phyloP scores from a whole-genome alignment of 345 rosid species.

The Hibiscus tridactylites region DNA sequence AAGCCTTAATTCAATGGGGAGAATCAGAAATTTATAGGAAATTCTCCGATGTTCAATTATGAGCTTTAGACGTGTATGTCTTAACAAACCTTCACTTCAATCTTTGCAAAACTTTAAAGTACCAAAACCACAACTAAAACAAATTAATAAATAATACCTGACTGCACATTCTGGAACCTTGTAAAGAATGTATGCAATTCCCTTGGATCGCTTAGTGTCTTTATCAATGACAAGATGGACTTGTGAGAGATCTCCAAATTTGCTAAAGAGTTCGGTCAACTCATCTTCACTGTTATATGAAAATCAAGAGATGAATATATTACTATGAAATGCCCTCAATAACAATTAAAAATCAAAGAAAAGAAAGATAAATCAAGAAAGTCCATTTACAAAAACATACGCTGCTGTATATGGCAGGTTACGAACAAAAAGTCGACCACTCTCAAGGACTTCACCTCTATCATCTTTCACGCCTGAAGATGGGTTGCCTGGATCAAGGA shows the following conservation, averaged over 20 bases:
- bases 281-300: slow-evolving; percentile 69
- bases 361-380: not conserved
- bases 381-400: slow-evolving; percentile 25
- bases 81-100: not conserved
- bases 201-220: slow-evolving; percentile 85
- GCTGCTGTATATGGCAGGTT: slow-evolving; percentile 73
- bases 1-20: not conserved
- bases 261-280: slow-evolving; percentile 60
- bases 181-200: slow-evolving; percentile 71
- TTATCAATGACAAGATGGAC: slow-evolving; percentile 86
- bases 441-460: slow-evolving; percentile 32
- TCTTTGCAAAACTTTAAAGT: not conserved
- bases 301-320: not conserved
- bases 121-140: not conserved
- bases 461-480: slow-evolving; percentile 27
- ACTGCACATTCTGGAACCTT: slow-evolving; percentile 57
- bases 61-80: not conserved
- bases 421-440: slow-evolving; percentile 74
- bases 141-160: slow-evolving; percentile 41
- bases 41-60: not conserved
- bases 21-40: slow-evolving; percentile 2
- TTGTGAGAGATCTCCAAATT: slow-evolving; percentile 53
- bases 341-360: not conserved
- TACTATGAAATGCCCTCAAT: not conserved
- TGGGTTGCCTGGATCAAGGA: slow-evolving; percentile 22